Base-by-base conservation (phyloP, 257 asterid genomes). In the Solanum etuberosum region DNA sequence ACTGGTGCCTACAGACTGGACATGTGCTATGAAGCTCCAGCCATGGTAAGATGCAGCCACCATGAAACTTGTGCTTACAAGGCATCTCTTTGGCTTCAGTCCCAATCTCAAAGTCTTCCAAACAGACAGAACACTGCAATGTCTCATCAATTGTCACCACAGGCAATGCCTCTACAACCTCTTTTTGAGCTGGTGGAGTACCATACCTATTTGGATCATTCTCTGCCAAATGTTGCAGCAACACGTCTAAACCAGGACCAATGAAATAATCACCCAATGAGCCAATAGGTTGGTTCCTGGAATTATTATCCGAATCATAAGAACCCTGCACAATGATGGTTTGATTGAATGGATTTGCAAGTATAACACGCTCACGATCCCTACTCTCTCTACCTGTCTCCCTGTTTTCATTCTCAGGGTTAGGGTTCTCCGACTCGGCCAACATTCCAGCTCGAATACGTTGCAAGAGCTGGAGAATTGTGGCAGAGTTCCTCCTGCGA, bases 21-120 rank as follows among this genome's bases (percentile, higher is more conserved):
- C 98, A 96, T 14, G 99, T 94, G 84, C 99, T 96, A 85, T 96
- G 99, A 83, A 95, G 97, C 91, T 95, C 94, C 48, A 96, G 91
- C 99, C 99, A 96, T 2, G 99, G 98, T 77, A 96, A 70, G 85
- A 96, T 95, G 88, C 99, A 95, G 9, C 76, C 90, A 48, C 88
- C 48, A 40, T 96, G 99, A 83, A 96, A 96, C 92, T 88, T 95
- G 85, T 96, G 99, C 71, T 91, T 93, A 89, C 99, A 96, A 12
- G 99, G 99, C 95, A 96, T 92, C 92, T 94, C 93, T 88, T 91
- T 96, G 12, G 93, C 99, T 76, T 91, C 91, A 29, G 87, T 84
- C 35, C 97, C 97, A n/a, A 91, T 83, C 89, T 94, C 96, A 74
- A 93, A 94, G 3, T 96, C 99, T 11, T 96, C 99, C 93, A 95